These are phyloP conservation scores for Rhynchosporium graminicola DNA, from an alignment of 2,329 filamentous ascomycete genomes.

Conservation along the genomic window DNA sequence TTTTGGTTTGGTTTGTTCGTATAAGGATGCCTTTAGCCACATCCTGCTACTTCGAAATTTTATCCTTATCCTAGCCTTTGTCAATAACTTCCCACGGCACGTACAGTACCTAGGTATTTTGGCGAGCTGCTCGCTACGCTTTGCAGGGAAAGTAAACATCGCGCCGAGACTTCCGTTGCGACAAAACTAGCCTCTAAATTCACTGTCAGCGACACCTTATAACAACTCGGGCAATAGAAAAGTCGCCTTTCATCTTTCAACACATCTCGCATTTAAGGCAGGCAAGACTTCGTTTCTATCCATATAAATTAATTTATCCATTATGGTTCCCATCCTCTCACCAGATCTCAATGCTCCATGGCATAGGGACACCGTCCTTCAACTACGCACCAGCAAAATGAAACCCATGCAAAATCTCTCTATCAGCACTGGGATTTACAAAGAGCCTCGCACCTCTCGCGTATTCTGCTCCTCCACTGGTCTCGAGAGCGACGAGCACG, in stretches of 20 bases:
- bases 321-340: slow-evolving; percentile 24
- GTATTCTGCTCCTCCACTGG: slow-evolving; percentile 43
- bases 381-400: slow-evolving; percentile 59
- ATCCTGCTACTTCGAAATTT: neutral
- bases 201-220: neutral
- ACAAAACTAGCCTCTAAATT: neutral
- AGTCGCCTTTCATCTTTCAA: too few species aligned
- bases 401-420: slow-evolving; percentile 54
- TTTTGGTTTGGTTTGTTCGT: neutral
- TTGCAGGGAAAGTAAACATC: slow-evolving; percentile 4
- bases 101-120: neutral
- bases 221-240: too few species aligned
- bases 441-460: slow-evolving; percentile 23
- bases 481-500: slow-evolving; percentile 61
- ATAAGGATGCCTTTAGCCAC: too few species aligned
- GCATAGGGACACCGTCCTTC: slow-evolving; percentile 46
- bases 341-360: slow-evolving; percentile 28
- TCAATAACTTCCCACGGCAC: neutral
- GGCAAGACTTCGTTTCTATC: neutral
- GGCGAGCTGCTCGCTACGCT: slow-evolving; percentile 2
- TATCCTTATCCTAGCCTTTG: neutral
- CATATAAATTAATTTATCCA: neutral
- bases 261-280: neutral
- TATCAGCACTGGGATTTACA: slow-evolving; percentile 54
- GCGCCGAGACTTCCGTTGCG: neutral